Percentiles rank a stretch among this genome's conserved stretches.
Evolutionary conservation across 2,329 filamentous ascomycete genomes (phyloP).

Genomic region (Aspergillus sp.): DNA sequence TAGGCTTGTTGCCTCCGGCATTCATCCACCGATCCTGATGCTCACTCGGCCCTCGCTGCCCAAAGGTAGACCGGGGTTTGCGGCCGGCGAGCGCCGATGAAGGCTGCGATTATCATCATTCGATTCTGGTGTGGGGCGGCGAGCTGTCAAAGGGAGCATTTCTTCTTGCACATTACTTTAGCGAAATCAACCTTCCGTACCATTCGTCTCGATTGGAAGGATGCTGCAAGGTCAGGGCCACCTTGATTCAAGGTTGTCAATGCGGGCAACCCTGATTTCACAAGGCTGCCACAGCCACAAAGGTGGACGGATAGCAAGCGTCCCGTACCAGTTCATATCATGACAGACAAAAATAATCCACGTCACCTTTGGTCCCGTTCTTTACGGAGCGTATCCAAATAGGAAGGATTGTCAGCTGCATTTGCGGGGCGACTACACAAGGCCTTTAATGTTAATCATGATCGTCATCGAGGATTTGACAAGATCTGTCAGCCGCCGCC

Average conservation of each 20-base stretch:
- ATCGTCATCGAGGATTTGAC: constrained; percentile 22
- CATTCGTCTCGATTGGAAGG: constrained; percentile 7
- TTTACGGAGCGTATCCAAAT: constrained; percentile 21
- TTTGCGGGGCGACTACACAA: constrained; percentile 27
- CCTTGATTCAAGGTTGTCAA: constrained; percentile 5
- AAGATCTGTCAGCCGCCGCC: constrained; percentile 19
- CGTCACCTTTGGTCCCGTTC: constrained; percentile 27
- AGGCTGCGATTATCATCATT: constrained; percentile 15
- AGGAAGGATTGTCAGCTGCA: constrained; percentile 22
- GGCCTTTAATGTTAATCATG: constrained; percentile 21
- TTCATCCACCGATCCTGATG: constrained; percentile 14
- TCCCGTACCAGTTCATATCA: constrained; percentile 27
- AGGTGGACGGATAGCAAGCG: constrained; percentile 25
- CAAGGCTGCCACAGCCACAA: constrained; percentile 28
- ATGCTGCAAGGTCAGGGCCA: constrained; percentile 11
- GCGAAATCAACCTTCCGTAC: constrained; percentile 17
- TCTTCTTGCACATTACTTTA: constrained; percentile 18
- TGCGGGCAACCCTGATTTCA: constrained; percentile 17
- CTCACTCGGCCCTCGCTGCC: constrained; percentile 29
- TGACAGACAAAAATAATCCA: constrained; percentile 31
- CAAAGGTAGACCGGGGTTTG: constrained; percentile 28
- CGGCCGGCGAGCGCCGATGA: constrained; percentile 19
- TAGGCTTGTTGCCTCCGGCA: constrained; percentile 2
- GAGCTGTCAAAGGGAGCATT: constrained; percentile 25
- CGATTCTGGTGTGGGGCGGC: constrained; percentile 26